Evolutionary conservation across 2,329 filamentous ascomycete genomes (phyloP), one percentile per base, ranked within the genome.

Genomic region (Coniosporium tulheliwenetii): DNA sequence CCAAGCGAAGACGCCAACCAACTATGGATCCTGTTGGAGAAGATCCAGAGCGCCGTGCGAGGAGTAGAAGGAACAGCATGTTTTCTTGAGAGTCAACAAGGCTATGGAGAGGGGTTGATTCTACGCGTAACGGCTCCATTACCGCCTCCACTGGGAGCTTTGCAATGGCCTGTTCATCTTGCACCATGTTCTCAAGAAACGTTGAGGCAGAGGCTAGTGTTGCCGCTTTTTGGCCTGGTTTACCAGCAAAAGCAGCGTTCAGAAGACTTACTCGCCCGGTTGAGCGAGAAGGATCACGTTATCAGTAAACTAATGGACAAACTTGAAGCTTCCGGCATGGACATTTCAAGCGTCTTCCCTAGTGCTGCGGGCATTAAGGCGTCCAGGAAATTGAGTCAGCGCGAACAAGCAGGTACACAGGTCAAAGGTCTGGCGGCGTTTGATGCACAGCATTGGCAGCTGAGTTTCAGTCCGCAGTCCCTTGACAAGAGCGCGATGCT

Each of bases 1-100:
- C 77, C 83, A 1, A 77, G 71, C 52, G 77, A 81, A 47, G 78
- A 79, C 44, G 63, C 67, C 0, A 71, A 75, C 39, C 82, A 89
- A 51, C 74, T 84, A 60, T 55, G 61, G 19, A 76, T 77, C 39
- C 75, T 89, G 39, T 62, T 87, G 10, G 66, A 72, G 15, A 78
- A 80, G 50, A 63, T 89, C 13, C 58, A 64, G 38, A 52, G 70
- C 65, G 62, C 64, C 47, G 43, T 73, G 4, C 53, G 56, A 2
- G 53, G 54, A 38, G 57, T 59, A 44, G 51, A 61, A 9, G 61
- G 50, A 39, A 58, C 60, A 2, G 52, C 47, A 5, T 49, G 61
- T 48, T 48, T 54, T 43, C 13, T 54, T 48, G 42, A 48, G 52
- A n/a, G 58, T 59, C 38, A 54, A 47, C 36, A 47, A 39, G 19